These are phyloP conservation scores for Diaporthe capsici DNA, from an alignment of 2,329 filamentous ascomycete species.

Conservation along the genomic window DNA sequence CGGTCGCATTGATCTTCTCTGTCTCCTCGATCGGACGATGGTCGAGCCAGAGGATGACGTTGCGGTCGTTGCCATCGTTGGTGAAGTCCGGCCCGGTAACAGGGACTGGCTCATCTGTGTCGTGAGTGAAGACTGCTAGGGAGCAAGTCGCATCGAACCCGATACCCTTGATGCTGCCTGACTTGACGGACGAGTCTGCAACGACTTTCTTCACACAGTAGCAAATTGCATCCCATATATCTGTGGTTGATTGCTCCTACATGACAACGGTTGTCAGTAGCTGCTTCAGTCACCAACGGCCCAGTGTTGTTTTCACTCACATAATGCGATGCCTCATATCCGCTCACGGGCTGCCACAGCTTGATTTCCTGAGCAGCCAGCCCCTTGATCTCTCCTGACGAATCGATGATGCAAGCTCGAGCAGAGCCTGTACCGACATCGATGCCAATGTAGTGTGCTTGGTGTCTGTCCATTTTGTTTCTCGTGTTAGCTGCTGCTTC, in stretches of 20 bases:
- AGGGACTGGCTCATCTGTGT: constrained; percentile 91
- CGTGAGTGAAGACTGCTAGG: constrained; percentile 87
- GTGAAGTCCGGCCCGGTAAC: constrained; percentile 91
- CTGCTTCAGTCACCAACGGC: too few relatives aligned
- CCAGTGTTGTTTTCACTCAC: constrained; percentile 58
- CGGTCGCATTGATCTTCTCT: constrained; percentile 91
- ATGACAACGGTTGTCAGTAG: background rate
- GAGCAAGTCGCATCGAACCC: constrained; percentile 99
- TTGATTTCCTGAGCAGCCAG: constrained; percentile 83
- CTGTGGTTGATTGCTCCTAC: constrained; percentile 94
- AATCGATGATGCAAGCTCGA: constrained; percentile 94
- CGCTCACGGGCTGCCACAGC: constrained; percentile 82
- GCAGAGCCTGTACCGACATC: constrained; percentile 98
- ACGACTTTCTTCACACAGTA: constrained; percentile 87
- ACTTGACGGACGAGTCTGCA: constrained; percentile 83
- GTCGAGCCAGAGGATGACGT: constrained; percentile 97
- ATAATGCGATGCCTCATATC: constrained; percentile 68
- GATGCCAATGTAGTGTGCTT: constrained; percentile 83
- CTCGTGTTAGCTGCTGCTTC: constrained; percentile 23
- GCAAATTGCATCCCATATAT: constrained; percentile 98
- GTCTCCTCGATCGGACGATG: constrained; percentile 94
- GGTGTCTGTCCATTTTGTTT: constrained; percentile 35
- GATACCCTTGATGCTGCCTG: constrained; percentile 84
- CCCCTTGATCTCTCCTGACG: constrained; percentile 87
- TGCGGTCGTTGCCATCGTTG: constrained; percentile 85